Evolutionary conservation across 23 red algal genomes (phyloP).

Genomic region (Agarophyton chilense): DNA sequence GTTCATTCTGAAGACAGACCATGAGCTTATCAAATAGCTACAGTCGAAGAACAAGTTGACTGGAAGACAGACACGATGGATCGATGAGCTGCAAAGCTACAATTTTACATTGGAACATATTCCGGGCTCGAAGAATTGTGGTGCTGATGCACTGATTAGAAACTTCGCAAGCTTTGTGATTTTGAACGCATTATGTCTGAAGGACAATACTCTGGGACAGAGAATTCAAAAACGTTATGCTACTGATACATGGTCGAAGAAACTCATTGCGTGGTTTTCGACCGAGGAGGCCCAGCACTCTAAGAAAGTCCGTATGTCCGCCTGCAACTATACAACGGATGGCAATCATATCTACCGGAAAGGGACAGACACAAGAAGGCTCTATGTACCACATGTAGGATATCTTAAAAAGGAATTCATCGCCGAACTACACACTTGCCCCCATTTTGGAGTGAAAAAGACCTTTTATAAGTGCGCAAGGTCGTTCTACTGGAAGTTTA

Average conservation of each 20-base stretch:
- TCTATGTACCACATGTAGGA: conserved; percentile 6
- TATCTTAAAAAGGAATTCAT: neutral
- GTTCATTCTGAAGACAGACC: conserved; percentile 26
- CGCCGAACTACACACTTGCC: neutral
- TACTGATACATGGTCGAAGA: neutral
- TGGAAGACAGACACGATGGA: conserved; percentile 11
- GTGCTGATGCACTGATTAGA: neutral
- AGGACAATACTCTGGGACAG: neutral
- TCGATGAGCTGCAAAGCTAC: neutral
- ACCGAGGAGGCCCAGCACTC: neutral
- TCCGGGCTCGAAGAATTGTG: neutral
- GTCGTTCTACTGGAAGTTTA: neutral
- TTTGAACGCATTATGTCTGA: neutral
- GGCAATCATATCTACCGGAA: too few relatives aligned
- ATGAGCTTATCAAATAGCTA: conserved; percentile 45
- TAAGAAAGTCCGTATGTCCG: neutral
- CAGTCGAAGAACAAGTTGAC: neutral
- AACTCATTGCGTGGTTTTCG: neutral
- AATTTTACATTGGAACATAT: neutral
- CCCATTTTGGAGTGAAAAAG: conserved; percentile 15
- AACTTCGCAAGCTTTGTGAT: neutral
- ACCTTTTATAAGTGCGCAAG: neutral
- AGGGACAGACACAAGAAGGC: neutral
- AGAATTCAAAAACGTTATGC: neutral
- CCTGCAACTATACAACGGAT: neutral